A percentile compares a stretch with the other conserved stretches of the same genome.
Evolutionary conservation across 2,329 filamentous ascomycete genomes (phyloP).

Genomic region (Davidsoniella virescens): DNA sequence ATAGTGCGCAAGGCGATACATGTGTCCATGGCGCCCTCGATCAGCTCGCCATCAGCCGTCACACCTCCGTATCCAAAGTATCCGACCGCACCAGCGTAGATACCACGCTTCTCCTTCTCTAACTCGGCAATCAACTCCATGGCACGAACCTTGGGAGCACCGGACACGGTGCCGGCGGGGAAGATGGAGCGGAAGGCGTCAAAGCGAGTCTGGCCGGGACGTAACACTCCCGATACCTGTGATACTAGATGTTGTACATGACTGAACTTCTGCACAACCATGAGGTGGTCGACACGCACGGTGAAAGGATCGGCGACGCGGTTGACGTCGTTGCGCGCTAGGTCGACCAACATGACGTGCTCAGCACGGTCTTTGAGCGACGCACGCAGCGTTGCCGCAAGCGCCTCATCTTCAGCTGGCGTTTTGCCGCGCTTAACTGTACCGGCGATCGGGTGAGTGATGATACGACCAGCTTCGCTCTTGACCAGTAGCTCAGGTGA

Average conservation of each 20-base stretch:
- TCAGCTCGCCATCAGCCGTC: constrained; percentile 41
- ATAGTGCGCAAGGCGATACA: constrained; percentile 74
- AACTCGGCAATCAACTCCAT: constrained; percentile 96
- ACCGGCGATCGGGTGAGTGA: constrained; percentile 93
- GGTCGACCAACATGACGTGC: constrained; percentile 94
- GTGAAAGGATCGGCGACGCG: constrained; percentile 81
- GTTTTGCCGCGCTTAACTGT: constrained; percentile 79
- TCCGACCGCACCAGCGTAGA: constrained; percentile 90
- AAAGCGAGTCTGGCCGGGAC: constrained; percentile 72
- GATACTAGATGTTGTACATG: constrained; percentile 96
- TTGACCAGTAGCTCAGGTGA: constrained; percentile 92
- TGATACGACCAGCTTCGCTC: constrained; percentile 68
- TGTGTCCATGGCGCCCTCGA: constrained; percentile 83
- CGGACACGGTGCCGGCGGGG: constrained; percentile 87
- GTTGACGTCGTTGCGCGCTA: constrained; percentile 93
- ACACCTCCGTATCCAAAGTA: constrained; percentile 84
- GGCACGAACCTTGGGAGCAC: constrained; percentile 85
- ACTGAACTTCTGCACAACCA: constrained; percentile 88
- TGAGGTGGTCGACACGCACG: constrained; percentile 80
- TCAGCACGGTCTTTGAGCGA: constrained; percentile 86
- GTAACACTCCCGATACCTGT: constrained; percentile 81
- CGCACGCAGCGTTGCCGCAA: constrained; percentile 59
- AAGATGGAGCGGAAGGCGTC: constrained; percentile 95
- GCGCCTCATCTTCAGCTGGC: constrained; percentile 60
- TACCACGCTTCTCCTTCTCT: constrained; percentile 81